These are phyloP conservation scores for Aureobasidium sp. DNA, from an alignment of 2,329 filamentous ascomycete genomes.

Conservation along the genomic window DNA sequence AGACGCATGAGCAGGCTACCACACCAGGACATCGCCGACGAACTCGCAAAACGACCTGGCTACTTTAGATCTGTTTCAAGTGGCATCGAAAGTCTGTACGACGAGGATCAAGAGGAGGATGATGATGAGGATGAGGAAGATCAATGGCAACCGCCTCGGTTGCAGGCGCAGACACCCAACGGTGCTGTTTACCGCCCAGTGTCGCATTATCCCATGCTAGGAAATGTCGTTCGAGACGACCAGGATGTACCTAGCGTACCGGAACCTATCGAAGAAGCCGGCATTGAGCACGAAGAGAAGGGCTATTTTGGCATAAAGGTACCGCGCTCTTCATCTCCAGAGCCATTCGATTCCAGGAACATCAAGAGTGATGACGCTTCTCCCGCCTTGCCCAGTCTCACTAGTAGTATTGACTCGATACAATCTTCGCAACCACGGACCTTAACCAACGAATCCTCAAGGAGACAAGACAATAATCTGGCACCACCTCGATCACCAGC, in stretches of 20 bases:
- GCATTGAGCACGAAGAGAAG: slow-evolving; percentile 5
- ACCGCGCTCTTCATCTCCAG: slow-evolving; percentile 39
- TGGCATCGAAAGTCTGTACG: slow-evolving; percentile 41
- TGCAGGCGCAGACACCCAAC: slow-evolving; percentile 21
- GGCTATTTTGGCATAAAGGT: slow-evolving; percentile 39
- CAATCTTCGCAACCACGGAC: slow-evolving; percentile 34
- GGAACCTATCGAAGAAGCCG: neutral
- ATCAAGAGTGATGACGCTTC: slow-evolving; percentile 37
- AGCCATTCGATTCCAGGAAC: slow-evolving; percentile 36
- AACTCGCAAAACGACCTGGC: slow-evolving; percentile 67
- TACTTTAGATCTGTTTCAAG: slow-evolving; percentile 71
- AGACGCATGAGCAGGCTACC: slow-evolving; percentile 79
- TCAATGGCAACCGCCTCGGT: neutral
- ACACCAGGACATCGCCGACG: slow-evolving; percentile 73
- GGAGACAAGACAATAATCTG: slow-evolving; percentile 26
- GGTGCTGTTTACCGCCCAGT: slow-evolving; percentile 28
- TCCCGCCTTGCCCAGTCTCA: slow-evolving; percentile 32
- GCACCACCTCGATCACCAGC: slow-evolving; percentile 30
- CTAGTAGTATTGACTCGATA: slow-evolving; percentile 29
- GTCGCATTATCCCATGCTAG: slow-evolving; percentile 29
- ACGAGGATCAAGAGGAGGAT: slow-evolving; percentile 30
- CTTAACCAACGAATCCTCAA: slow-evolving; percentile 33
- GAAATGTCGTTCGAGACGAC: slow-evolving; percentile 15
- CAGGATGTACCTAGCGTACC: slow-evolving; percentile 3
- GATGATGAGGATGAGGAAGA: slow-evolving; percentile 33